Evolutionary conservation across 2,329 filamentous ascomycete species (phyloP).

Genomic region (Orbilia ellipsospora): DNA sequence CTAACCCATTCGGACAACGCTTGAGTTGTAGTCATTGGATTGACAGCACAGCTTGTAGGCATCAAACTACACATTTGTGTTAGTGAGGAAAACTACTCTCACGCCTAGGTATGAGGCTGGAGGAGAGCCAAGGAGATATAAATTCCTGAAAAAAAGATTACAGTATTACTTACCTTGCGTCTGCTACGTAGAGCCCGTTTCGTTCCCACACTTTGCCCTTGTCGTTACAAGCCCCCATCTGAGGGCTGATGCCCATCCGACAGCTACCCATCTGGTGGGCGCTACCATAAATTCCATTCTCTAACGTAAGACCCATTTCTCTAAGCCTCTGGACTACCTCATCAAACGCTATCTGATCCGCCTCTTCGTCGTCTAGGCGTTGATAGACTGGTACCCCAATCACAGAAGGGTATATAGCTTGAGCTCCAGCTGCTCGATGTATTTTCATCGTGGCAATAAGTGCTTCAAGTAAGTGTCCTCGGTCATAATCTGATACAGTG

Average conservation of each 20-base stretch:
- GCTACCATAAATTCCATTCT: conserved; percentile 69
- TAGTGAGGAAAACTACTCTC: too few relatives aligned
- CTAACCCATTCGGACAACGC: conserved; percentile 75
- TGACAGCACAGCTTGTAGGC: conserved; percentile 81
- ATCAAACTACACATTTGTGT: too few relatives aligned
- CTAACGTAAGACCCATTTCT: conserved; percentile 62
- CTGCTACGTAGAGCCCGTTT: conserved; percentile 75
- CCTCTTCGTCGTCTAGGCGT: conserved; percentile 57
- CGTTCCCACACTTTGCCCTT: conserved; percentile 74
- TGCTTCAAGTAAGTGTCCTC: conserved; percentile 76
- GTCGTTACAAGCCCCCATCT: conserved; percentile 70
- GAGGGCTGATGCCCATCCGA: conserved; percentile 72
- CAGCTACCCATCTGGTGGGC: conserved; percentile 86
- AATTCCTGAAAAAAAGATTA: too few relatives aligned
- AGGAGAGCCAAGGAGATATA: too few relatives aligned
- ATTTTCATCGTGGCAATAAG: conserved; percentile 78
- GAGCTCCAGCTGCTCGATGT: conserved; percentile 79
- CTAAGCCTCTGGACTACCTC: conserved; percentile 26
- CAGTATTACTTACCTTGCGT: conserved; percentile 65
- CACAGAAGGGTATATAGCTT: conserved; percentile 77
- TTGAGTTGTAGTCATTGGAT: conserved; percentile 84
- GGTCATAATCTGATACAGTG: conserved; percentile 76
- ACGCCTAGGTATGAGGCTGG: too few relatives aligned
- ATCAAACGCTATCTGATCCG: conserved; percentile 47
- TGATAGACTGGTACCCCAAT: conserved; percentile 74